Evolutionary conservation across 2,329 filamentous ascomycete genomes (phyloP), one percentile per base, ranked within the genome.

Genomic region (Scedosporium minutisporum): DNA sequence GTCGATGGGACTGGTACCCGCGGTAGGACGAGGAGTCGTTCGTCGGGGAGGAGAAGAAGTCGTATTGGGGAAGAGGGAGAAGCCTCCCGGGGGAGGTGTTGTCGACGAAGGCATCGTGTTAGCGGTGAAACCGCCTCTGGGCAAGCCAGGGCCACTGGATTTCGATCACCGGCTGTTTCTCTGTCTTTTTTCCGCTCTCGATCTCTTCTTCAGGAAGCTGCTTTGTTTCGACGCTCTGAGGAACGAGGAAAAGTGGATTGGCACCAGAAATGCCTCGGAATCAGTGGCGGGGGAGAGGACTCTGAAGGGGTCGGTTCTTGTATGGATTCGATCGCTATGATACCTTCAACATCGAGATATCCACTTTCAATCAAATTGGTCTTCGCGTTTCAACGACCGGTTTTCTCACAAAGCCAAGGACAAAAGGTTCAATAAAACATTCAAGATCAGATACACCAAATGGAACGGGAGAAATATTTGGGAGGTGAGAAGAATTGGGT

Each of bases 21-120:
- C 46, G 6, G 55, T 51, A 18, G 61, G 61, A 72, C 33, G 69
- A 62, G 66, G 64, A n/a, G 65, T 72, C 25, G 77, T 75, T 60
- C 77, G 75, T 21, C 78, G 74, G 64, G 76, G 75, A 55, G 70
- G 68, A 66, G 71, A 44, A 3, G 29, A n/a, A 23, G 44, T 79
- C 23, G 81, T 77, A 66, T 76, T 84, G 29, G 82, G 82, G 68
- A 85, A 85, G 64, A 85, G 77, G 64, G 82, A 85, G 71, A 85
- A 83, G 64, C 80, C 78, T 73, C 74, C 62, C 71, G 55, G 38
- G n/a, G 38, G 60, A 10, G 48, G 60, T 57, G 29, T 51, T 14
- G 33, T 38, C 33, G 33, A 38, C 10, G 60, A 27, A 25, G 60
- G 6, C 60, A 62, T 61, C 27, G 21, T 57, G 29, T 21, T 60